These are phyloP conservation scores for Parathielavia appendiculata DNA, from an alignment of 495 filamentous ascomycete genomes.

Conservation along the genomic window DNA sequence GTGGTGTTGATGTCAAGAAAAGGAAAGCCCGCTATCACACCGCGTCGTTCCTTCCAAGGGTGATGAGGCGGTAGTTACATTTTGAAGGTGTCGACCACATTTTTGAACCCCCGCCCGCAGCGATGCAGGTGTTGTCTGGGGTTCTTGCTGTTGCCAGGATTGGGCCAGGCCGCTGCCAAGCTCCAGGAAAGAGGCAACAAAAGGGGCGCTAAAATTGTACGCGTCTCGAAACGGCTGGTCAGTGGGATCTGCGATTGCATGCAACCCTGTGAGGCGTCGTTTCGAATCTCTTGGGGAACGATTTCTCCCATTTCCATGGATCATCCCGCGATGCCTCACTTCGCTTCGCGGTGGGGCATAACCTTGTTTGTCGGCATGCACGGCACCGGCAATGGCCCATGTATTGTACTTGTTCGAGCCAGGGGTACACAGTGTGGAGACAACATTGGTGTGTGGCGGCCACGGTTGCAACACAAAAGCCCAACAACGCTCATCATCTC, in stretches of 20 bases:
- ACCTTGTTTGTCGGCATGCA: constrained; percentile 10
- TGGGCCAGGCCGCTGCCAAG: constrained; percentile 16
- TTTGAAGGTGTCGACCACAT: constrained; percentile 9
- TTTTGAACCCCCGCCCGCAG: constrained; percentile 9
- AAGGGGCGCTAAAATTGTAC: constrained; percentile 19
- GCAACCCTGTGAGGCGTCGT: constrained; percentile 3
- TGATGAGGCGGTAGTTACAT: too few relatives aligned
- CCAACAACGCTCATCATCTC: neutral
- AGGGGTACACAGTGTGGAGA: too few relatives aligned
- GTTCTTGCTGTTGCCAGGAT: constrained; percentile 15
- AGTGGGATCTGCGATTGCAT: constrained; percentile 7
- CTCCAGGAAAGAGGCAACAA: constrained; percentile 23
- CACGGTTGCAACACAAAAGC: constrained; percentile 6
- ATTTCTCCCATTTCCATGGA: neutral
- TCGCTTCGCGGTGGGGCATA: neutral
- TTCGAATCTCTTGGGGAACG: neutral
- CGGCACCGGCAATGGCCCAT: constrained; percentile 1
- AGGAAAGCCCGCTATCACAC: neutral
- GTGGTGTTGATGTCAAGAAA: neutral
- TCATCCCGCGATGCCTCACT: constrained; percentile 3
- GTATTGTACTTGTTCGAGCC: too few relatives aligned
- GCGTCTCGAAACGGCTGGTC: constrained; percentile 12
- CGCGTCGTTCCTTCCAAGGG: constrained; percentile 1
- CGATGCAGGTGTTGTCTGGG: too few relatives aligned
- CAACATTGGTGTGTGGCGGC: neutral